phyloP scores from a whole-genome alignment of 805 yeast species.

The Cyberlindnera xylosilytica region DNA sequence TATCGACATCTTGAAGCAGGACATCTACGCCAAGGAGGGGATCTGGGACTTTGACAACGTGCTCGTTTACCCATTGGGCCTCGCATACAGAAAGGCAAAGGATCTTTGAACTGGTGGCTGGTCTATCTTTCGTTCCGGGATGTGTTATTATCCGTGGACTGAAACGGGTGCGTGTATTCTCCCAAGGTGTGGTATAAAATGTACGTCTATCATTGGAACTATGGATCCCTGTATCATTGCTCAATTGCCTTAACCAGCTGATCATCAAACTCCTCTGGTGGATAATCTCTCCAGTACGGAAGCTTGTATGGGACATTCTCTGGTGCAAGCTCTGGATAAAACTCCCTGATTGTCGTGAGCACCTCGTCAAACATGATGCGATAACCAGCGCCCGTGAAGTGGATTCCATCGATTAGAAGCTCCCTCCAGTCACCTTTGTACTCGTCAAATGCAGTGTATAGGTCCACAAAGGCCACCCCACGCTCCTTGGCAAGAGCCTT shows the following conservation, averaged over 20 bases:
- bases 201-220: too few species aligned
- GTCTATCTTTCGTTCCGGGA: too few species aligned
- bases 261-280: conserved; percentile 16
- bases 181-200: too few species aligned
- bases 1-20: conserved; percentile 58
- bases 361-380: conserved; percentile 44
- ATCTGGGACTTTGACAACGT: conserved; percentile 74
- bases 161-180: too few species aligned
- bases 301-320: conserved; percentile 34
- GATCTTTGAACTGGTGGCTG: conserved; percentile 17
- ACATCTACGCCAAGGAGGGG: conserved; percentile 59
- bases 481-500: conserved; percentile 40
- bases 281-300: conserved; percentile 41
- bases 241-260: conserved; percentile 3
- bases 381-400: conserved; percentile 55
- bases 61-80: conserved; percentile 52
- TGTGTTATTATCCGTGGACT: too few species aligned
- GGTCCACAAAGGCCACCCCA: conserved; percentile 56
- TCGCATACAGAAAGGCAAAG: conserved; percentile 43
- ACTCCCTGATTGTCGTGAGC: conserved; percentile 32
- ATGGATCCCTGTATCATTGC: not conserved
- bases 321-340: conserved; percentile 49
- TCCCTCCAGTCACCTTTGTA: conserved; percentile 38
- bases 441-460: conserved; percentile 43
- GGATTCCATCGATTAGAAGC: conserved; percentile 54